Evolutionary conservation across 768 basidiomycete genomes (phyloP).

Genomic region (Leccinum subgranulosum): DNA sequence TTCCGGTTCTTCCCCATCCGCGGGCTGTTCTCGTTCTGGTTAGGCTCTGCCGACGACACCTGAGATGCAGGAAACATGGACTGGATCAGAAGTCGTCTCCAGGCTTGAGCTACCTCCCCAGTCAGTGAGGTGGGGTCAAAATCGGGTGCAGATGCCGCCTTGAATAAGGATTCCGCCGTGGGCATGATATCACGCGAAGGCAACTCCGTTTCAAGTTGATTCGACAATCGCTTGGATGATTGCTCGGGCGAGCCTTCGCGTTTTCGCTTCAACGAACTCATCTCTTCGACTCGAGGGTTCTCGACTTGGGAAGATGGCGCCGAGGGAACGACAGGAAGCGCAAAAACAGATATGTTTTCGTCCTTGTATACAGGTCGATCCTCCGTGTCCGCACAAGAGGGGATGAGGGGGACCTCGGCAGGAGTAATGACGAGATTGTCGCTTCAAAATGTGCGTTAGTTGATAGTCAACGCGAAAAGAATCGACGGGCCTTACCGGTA

Average conservation of each 20-base stretch:
- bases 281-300: background rate
- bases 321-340: constrained; percentile 45
- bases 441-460: constrained; percentile 30
- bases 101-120: constrained; percentile 50
- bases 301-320: background rate
- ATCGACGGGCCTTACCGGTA: constrained; percentile 46
- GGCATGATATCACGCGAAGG: background rate
- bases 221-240: constrained; percentile 34
- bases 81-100: constrained; percentile 49
- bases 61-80: constrained; percentile 59
- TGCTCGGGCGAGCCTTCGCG: constrained; percentile 37
- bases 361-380: constrained; percentile 55
- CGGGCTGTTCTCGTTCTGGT: constrained; percentile 11
- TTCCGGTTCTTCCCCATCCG: constrained; percentile 10
- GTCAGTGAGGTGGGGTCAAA: constrained; percentile 34
- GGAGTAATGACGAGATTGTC: constrained; percentile 48
- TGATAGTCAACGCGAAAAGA: background rate
- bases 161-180: constrained; percentile 12
- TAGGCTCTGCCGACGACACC: constrained; percentile 5
- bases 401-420: constrained; percentile 38
- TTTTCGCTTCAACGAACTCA: constrained; percentile 38
- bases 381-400: constrained; percentile 16
- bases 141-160: constrained; percentile 20
- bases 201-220: background rate
- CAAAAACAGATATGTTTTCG: constrained; percentile 61